phyloP scores from a whole-genome alignment of 257 asterid genomes.

The Lavandula angustifolia region DNA sequence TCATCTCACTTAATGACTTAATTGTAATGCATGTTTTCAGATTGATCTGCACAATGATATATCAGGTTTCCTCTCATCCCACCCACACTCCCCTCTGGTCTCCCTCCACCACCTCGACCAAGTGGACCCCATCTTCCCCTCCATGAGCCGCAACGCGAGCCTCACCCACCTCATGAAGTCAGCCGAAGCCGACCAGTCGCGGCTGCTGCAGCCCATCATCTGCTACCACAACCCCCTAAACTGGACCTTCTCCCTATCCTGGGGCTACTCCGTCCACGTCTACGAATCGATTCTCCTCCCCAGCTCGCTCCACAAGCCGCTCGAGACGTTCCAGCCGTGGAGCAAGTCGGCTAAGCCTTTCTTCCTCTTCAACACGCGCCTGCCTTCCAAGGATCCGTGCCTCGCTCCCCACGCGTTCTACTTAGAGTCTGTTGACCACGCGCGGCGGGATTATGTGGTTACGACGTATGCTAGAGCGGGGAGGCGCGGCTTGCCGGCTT shows the following conservation, averaged over 20 bases:
- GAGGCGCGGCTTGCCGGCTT: constrained; percentile 25
- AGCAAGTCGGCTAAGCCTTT: constrained; percentile 25
- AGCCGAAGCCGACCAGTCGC: constrained; percentile 30
- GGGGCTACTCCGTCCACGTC: constrained; percentile 43
- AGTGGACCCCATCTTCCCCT: constrained; percentile 37
- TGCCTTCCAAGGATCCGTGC: constrained; percentile 35
- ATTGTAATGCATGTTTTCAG: too few species aligned
- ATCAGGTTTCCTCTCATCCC: constrained; percentile 40
- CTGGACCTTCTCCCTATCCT: constrained; percentile 46
- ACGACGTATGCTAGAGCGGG: constrained; percentile 28
- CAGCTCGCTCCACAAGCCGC: constrained; percentile 37
- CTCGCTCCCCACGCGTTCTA: constrained; percentile 27
- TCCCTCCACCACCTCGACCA: constrained; percentile 44
- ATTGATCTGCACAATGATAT: constrained; percentile 37
- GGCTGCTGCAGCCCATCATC: constrained; percentile 40
- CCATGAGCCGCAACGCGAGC: constrained; percentile 24
- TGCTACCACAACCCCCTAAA: constrained; percentile 34
- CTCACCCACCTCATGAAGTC: constrained; percentile 35
- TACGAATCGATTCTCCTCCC: constrained; percentile 35
- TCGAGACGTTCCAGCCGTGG: constrained; percentile 47
- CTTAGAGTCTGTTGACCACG: constrained; percentile 27
- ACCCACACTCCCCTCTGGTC: constrained; percentile 36
- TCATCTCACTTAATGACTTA: too few species aligned
- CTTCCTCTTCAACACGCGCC: constrained; percentile 42
- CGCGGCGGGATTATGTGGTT: constrained; percentile 1